phyloP scores from a whole-genome alignment of 805 yeast genomes.

The Saccharomycopsis sp. region DNA sequence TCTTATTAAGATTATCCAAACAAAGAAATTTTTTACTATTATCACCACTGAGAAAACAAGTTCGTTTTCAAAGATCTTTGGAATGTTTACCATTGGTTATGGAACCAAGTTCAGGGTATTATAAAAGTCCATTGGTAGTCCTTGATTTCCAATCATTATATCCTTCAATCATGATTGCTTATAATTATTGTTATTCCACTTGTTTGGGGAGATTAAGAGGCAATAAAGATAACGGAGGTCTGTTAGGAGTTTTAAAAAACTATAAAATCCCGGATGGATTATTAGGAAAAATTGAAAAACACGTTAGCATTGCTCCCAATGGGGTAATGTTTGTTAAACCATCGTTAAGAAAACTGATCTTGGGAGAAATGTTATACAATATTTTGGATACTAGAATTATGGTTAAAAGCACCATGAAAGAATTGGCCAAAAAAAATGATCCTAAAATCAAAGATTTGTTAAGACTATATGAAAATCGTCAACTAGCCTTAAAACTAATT shows the following conservation, averaged over 20 bases:
- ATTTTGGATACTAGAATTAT: conserved; percentile 70
- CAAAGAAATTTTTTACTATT: conserved; percentile 60
- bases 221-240: conserved; percentile 27
- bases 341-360: conserved; percentile 52
- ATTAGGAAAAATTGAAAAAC: conserved; percentile 31
- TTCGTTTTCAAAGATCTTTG: conserved; percentile 72
- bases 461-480: conserved; percentile 56
- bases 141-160: conserved; percentile 89
- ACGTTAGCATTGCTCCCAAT: conserved; percentile 66
- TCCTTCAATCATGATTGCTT: conserved; percentile 87
- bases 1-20: conserved; percentile 64
- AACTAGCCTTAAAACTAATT: conserved; percentile 75
- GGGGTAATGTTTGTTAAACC: conserved; percentile 71
- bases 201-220: conserved; percentile 52
- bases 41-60: conserved; percentile 75
- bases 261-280: conserved; percentile 48
- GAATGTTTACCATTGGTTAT: conserved; percentile 84
- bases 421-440: conserved; percentile 27
- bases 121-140: conserved; percentile 82
- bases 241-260: conserved; percentile 25
- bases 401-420: conserved; percentile 65
- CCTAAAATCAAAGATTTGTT: conserved; percentile 25
- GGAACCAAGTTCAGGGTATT: conserved; percentile 83
- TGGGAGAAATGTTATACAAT: conserved; percentile 80
- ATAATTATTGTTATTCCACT: conserved; percentile 78